phyloP scores from a whole-genome alignment of 345 rosid species.

The Populus nigra region DNA sequence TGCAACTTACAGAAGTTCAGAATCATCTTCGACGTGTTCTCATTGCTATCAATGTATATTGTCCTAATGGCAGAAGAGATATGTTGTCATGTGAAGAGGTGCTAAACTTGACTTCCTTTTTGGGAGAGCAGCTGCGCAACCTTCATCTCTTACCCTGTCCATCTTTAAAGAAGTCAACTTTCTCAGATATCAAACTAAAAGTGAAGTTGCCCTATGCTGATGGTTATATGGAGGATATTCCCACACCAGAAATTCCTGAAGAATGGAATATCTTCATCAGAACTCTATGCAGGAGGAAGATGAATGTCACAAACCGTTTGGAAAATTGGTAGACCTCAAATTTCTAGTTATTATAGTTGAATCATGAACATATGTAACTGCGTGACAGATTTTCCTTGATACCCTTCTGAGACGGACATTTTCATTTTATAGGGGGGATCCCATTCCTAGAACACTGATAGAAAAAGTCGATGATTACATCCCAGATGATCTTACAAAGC shows the following conservation, averaged over 20 bases:
- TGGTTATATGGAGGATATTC: slow-evolving; percentile 24
- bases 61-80: slow-evolving; percentile 67
- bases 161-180: slow-evolving; percentile 35
- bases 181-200: slow-evolving; percentile 31
- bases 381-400: neutral
- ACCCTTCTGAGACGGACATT: slow-evolving; percentile 15
- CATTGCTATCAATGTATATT: neutral
- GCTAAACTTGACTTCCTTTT: slow-evolving; percentile 61
- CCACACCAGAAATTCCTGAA: slow-evolving; percentile 42
- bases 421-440: slow-evolving; percentile 70
- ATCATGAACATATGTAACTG: neutral
- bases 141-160: slow-evolving; percentile 80
- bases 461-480: slow-evolving; percentile 68
- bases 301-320: slow-evolving; percentile 48
- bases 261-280: slow-evolving; percentile 67
- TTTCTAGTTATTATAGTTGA: neutral
- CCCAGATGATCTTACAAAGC: slow-evolving; percentile 58
- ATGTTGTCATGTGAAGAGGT: slow-evolving; percentile 51
- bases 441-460: slow-evolving; percentile 62
- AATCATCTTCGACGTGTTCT: slow-evolving; percentile 11
- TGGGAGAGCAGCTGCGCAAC: slow-evolving; percentile 75
- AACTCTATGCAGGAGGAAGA: slow-evolving; percentile 52
- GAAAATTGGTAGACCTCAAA: slow-evolving; percentile 50
- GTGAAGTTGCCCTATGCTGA: slow-evolving; percentile 22
- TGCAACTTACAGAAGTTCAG: slow-evolving; percentile 7